phyloP scores from a whole-genome alignment of 306 rosid genomes.

The Oxytropis ochrocephala region DNA sequence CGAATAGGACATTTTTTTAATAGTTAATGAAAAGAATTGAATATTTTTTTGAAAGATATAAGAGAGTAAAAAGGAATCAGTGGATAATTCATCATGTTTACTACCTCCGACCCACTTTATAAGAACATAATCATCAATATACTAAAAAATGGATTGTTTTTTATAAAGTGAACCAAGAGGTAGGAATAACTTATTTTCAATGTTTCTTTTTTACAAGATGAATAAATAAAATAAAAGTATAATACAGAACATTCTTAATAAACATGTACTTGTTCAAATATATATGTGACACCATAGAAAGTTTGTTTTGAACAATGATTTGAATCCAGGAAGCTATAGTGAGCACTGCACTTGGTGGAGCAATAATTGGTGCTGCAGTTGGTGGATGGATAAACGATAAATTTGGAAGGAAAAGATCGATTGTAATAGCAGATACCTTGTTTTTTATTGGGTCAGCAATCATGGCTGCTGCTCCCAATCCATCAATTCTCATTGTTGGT shows the following conservation, averaged over 20 bases:
- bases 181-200: background rate
- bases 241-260: background rate
- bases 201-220: background rate
- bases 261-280: background rate
- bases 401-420: constrained; percentile 39
- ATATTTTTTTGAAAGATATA: too few species aligned
- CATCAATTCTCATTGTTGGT: constrained; percentile 35
- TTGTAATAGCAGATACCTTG: constrained; percentile 37
- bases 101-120: too few species aligned
- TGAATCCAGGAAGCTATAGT: constrained; percentile 48
- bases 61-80: too few species aligned
- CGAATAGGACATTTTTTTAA: too few species aligned
- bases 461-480: constrained; percentile 40
- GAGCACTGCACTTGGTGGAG: constrained; percentile 60
- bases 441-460: constrained; percentile 44
- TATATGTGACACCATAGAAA: background rate
- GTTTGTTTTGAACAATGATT: background rate
- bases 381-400: constrained; percentile 62
- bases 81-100: too few species aligned
- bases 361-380: constrained; percentile 54
- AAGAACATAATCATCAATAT: too few species aligned
- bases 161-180: too few species aligned
- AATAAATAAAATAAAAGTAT: background rate
- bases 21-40: too few species aligned
- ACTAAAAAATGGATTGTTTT: too few species aligned